Base-by-base conservation (phyloP, 805 yeast species). In the Saturnispora sanitii region DNA sequence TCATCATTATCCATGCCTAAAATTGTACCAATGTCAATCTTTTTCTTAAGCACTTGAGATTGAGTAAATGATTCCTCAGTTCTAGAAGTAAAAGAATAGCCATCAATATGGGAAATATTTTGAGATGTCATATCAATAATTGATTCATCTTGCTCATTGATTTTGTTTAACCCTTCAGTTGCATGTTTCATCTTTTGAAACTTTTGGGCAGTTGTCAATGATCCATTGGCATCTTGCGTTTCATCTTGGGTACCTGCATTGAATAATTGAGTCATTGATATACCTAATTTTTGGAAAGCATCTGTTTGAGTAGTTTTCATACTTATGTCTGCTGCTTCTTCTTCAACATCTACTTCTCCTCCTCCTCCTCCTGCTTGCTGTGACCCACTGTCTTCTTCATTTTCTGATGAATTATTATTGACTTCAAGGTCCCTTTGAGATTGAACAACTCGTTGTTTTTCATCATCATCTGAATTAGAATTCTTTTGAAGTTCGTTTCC, bases 391-490 rank as follows among this genome's bases (percentile, higher is more conserved):
- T 46, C 51, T 3, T 47, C 56, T 8, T 57, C 2, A 37, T 52
- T 15, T 45, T 52, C 61, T 20, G 51, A 58, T 20, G 53, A 51
- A 18, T 45, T 46, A 29, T 56, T 60, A 40, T 54, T 54, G n/a
- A 49, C 56, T 22, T 58, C 60, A 12, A 53, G 60, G 35, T 56
- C n/a, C n/a, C n/a, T n/a, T n/a, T n/a, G n/a, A n/a, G n/a, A n/a
- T n/a, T n/a, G n/a, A n/a, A n/a, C n/a, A n/a, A n/a, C n/a, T n/a
- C n/a, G n/a, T n/a, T n/a, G n/a, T n/a, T n/a, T n/a, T n/a, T n/a
- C n/a, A n/a, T n/a, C n/a, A n/a, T n/a, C n/a, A n/a, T n/a, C n/a
- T n/a, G n/a, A n/a, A n/a, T n/a, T n/a, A n/a, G n/a, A n/a, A n/a
- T n/a, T n/a, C 12, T 17, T 7, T 21, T 21, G 27, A 3, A 8